Evolutionary conservation across 495 filamentous ascomycete genomes (phyloP).

Genomic region (Xylaria cubensis): DNA sequence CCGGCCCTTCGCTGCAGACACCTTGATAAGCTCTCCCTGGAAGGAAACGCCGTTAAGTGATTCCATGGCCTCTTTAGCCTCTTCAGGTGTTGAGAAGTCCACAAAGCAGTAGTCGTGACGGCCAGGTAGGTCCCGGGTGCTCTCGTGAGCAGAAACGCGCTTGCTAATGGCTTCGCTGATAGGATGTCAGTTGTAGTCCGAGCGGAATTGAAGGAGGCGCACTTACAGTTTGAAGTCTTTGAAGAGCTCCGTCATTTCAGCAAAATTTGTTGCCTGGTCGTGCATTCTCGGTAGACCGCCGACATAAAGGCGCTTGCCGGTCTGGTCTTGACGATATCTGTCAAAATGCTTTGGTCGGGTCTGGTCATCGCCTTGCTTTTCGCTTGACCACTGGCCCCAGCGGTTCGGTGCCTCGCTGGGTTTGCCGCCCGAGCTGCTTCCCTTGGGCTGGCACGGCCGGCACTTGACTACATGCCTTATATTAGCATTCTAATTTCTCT

Average conservation of each 20-base stretch:
- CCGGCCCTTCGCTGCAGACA: conserved; percentile 33
- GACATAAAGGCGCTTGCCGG: conserved; percentile 64
- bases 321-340: conserved; percentile 32
- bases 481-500: neutral
- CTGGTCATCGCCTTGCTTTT: conserved; percentile 27
- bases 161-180: conserved; percentile 65
- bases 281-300: conserved; percentile 66
- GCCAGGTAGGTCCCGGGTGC: conserved; percentile 57
- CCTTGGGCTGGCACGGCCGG: conserved; percentile 63
- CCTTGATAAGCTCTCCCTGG: conserved; percentile 30
- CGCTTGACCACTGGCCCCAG: conserved; percentile 50
- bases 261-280: conserved; percentile 60
- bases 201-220: conserved; percentile 20
- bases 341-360: conserved; percentile 16
- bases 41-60: conserved; percentile 40
- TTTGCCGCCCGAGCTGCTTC: conserved; percentile 28
- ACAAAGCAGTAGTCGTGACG: conserved; percentile 74
- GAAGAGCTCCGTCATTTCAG: conserved; percentile 65
- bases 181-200: conserved; percentile 28
- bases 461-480: conserved; percentile 54
- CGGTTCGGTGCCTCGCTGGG: conserved; percentile 35
- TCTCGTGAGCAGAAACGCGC: conserved; percentile 63
- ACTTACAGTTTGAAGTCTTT: conserved; percentile 59
- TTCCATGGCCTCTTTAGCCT: conserved; percentile 55
- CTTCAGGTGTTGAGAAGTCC: conserved; percentile 63